A percentile compares a stretch with the other conserved stretches of the same genome.
Evolutionary conservation across 129 eudicot genomes (phyloP).

Genomic region (Dittrichia graveolens): DNA sequence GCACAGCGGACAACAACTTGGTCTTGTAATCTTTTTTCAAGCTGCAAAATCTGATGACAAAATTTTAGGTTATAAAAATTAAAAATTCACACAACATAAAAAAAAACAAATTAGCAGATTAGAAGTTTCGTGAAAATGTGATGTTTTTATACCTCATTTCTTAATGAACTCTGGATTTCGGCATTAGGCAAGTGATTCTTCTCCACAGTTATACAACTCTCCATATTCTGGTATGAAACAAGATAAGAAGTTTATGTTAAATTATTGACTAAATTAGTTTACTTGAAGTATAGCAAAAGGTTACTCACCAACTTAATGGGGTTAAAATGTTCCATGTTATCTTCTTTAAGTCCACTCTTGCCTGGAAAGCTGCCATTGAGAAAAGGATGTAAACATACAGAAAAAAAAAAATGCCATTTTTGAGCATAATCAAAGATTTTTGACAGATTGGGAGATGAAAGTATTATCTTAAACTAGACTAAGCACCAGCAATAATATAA

Average conservation of each 20-base stretch:
- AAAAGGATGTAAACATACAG: constrained; percentile 19
- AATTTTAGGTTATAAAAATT: background rate
- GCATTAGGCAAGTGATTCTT: constrained; percentile 45
- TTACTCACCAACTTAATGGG: constrained; percentile 53
- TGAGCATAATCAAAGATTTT: constrained; percentile 6
- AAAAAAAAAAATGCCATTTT: background rate
- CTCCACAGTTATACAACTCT: constrained; percentile 36
- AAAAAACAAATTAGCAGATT: background rate
- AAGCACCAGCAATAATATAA: background rate
- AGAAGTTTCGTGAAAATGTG: constrained; percentile 4
- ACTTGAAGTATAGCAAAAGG: constrained; percentile 17
- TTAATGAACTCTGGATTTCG: constrained; percentile 60
- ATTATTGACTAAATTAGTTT: constrained; percentile 3
- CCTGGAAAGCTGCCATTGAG: constrained; percentile 68
- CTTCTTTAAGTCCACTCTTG: constrained; percentile 53
- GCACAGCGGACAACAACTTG: constrained; percentile 82
- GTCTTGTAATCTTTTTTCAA: constrained; percentile 81
- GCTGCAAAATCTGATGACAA: constrained; percentile 64
- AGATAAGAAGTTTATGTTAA: background rate
- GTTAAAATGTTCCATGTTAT: constrained; percentile 39
- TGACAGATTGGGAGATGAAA: background rate
- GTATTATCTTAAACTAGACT: background rate
- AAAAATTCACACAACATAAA: background rate
- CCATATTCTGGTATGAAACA: constrained; percentile 45
- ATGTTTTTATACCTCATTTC: constrained; percentile 63